phyloP scores from a whole-genome alignment of 164 flowering plant genomes.

The grape (Vitis vinifera) region ASM3070453v1 NC_081812.1:10952001-10952500 shows the following conservation, averaged over 20 bases:
- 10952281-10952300: constrained; percentile 91
- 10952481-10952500: constrained; percentile 42
- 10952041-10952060: too few species aligned
- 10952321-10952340: constrained; percentile 64
- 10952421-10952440: neutral
- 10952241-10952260: constrained; percentile 76
- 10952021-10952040: too few species aligned
- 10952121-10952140: too few species aligned
- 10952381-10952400: constrained; percentile 67
- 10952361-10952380: constrained; percentile 63
- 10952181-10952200: constrained; percentile 90
- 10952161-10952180: constrained; percentile 83
- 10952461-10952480: neutral
- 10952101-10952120: too few species aligned
- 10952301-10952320: constrained; percentile 80
- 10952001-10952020: neutral
- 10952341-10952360: constrained; percentile 60
- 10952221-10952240: constrained; percentile 60
- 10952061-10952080: neutral
- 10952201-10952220: constrained; percentile 46
- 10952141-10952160: neutral
- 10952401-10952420: neutral
- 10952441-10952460: too few species aligned
- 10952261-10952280: constrained; percentile 94
- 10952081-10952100: too few species aligned